phyloP scores from a whole-genome alignment of 1,284 basidiomycete genomes.

The Tylopilus orsonianus region DNA sequence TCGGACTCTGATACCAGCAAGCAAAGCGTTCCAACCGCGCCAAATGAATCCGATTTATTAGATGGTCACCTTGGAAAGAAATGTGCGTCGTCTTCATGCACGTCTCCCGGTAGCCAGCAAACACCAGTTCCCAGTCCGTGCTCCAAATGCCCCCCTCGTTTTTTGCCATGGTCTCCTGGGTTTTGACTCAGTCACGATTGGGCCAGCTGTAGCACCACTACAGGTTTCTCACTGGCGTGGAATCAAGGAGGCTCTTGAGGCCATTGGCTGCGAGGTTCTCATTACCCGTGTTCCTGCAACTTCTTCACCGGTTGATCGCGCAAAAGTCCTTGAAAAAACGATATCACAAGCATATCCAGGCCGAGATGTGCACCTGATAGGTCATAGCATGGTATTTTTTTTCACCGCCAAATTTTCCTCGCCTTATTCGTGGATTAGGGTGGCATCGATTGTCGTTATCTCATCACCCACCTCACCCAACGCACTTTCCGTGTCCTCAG shows the following conservation, averaged over 20 bases:
- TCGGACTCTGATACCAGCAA: slow-evolving; percentile 41
- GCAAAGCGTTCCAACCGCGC: slow-evolving; percentile 45
- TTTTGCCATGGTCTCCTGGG: slow-evolving; percentile 94
- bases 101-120: slow-evolving; percentile 4
- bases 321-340: slow-evolving; percentile 79
- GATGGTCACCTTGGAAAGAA: slow-evolving; percentile 60
- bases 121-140: slow-evolving; percentile 48
- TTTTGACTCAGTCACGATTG: slow-evolving; percentile 77
- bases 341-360: slow-evolving; percentile 82
- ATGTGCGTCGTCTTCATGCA: slow-evolving; percentile 49
- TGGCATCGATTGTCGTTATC: slow-evolving; percentile 89
- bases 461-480: slow-evolving; percentile 69
- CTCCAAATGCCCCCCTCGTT: slow-evolving; percentile 81
- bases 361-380: slow-evolving; percentile 79
- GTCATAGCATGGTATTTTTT: slow-evolving; percentile 82
- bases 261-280: slow-evolving; percentile 87
- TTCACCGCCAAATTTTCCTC: slow-evolving; percentile 1
- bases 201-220: slow-evolving; percentile 71
- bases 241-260: slow-evolving; percentile 86
- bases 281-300: slow-evolving; percentile 93
- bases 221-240: slow-evolving; percentile 95
- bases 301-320: slow-evolving; percentile 81
- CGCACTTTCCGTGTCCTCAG: slow-evolving; percentile 73
- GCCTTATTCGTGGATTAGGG: slow-evolving; percentile 51
- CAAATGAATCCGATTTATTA: slow-evolving; percentile 58